Percentiles rank a stretch among this genome's conserved stretches.
phyloP scores from a whole-genome alignment of 108 stramenopile genomes.

The Cyclostephanos tholiformis region DNA sequence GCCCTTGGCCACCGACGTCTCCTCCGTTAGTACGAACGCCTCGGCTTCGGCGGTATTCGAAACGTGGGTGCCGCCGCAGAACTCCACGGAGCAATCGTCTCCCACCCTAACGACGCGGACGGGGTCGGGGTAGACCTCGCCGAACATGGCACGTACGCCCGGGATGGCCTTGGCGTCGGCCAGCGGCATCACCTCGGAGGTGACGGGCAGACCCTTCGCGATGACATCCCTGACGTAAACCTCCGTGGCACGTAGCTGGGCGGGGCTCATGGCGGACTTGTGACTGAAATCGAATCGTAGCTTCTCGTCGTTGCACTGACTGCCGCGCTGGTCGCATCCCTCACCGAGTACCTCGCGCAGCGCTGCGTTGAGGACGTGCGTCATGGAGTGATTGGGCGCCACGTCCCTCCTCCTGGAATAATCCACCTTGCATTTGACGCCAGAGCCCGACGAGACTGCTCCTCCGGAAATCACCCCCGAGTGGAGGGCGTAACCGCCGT shows the following conservation, averaged over 20 bases:
- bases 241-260: conserved; percentile 87
- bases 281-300: conserved; percentile 97
- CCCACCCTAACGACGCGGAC: conserved; percentile 94
- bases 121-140: conserved; percentile 99
- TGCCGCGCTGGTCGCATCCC: conserved; percentile 87
- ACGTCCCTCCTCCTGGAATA: conserved; percentile 87
- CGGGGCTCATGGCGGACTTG: conserved; percentile 83
- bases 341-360: conserved; percentile 90
- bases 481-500: conserved; percentile 92
- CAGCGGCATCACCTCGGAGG: conserved; percentile 71
- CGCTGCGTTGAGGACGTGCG: conserved; percentile 97
- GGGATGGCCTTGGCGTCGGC: conserved; percentile 85
- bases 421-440: conserved; percentile 88
- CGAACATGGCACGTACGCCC: conserved; percentile 96
- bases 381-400: conserved; percentile 99
- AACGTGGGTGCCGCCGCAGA: conserved; percentile 89
- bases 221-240: conserved; percentile 83
- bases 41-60: conserved; percentile 83
- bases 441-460: conserved; percentile 66
- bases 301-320: conserved; percentile 92
- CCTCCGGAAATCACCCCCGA: conserved; percentile 66
- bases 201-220: conserved; percentile 62
- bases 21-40: conserved; percentile 79
- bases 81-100: conserved; percentile 87
- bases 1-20: conserved; percentile 88